These are phyloP conservation scores for Penicillium crystallinum DNA, from an alignment of 495 filamentous ascomycete species.

Conservation along the genomic window DNA sequence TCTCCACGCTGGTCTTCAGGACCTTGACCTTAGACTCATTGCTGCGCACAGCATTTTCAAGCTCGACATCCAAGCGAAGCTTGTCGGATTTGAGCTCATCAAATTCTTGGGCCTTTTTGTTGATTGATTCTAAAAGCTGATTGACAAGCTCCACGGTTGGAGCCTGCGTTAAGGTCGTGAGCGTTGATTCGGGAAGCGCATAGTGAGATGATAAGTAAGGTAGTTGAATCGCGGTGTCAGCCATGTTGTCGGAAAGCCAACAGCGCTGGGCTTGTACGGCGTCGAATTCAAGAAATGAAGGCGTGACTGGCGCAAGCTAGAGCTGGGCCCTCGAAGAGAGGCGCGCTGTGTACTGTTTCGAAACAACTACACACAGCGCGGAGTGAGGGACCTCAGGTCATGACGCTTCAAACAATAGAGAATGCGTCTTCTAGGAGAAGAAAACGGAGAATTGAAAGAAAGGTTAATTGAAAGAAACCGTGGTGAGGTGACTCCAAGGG, in stretches of 20 bases:
- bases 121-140: constrained; percentile 60
- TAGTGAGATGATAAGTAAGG: constrained; percentile 72
- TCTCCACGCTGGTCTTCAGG: constrained; percentile 74
- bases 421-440: background rate
- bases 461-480: constrained; percentile 6
- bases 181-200: constrained; percentile 60
- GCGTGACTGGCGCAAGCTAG: constrained; percentile 1
- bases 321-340: constrained; percentile 8
- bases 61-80: constrained; percentile 80
- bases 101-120: constrained; percentile 69
- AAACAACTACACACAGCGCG: constrained; percentile 21
- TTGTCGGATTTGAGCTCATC: constrained; percentile 78
- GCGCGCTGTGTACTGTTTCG: constrained; percentile 19
- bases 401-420: constrained; percentile 11
- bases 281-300: background rate
- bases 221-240: constrained; percentile 67
- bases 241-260: constrained; percentile 52
- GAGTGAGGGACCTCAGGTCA: constrained; percentile 12
- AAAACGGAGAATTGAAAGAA: constrained; percentile 2
- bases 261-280: constrained; percentile 15
- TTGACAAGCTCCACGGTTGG: constrained; percentile 76
- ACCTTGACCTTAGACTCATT: constrained; percentile 75
- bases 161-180: constrained; percentile 59
- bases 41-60: constrained; percentile 78
- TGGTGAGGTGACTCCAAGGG: constrained; percentile 18